A percentile compares a stretch with the other conserved stretches of the same genome.
Evolutionary conservation across 2,329 filamentous ascomycete genomes (phyloP).

Genomic region (Apiospora koreana): DNA sequence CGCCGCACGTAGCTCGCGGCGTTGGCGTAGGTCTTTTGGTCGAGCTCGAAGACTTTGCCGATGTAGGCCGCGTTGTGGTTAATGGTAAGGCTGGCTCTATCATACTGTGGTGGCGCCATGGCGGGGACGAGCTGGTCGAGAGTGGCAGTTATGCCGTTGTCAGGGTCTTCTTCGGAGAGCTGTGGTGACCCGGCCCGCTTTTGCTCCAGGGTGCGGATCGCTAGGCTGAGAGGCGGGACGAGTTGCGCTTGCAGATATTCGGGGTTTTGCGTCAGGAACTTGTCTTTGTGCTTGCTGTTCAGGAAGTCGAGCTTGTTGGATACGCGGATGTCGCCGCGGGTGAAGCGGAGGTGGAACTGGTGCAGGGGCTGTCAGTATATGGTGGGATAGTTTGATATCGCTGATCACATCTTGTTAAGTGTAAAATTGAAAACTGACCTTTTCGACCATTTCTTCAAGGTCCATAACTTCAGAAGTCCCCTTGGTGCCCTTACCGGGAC

Average conservation of each 20-base stretch:
- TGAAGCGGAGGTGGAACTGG: constrained; percentile 84
- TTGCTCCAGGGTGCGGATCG: constrained; percentile 8
- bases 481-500: constrained; percentile 42
- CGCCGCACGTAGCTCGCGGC: constrained; percentile 21
- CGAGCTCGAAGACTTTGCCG: constrained; percentile 20
- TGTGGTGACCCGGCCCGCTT: background rate
- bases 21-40: constrained; percentile 19
- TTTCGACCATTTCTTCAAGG: constrained; percentile 68
- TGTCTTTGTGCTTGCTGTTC: constrained; percentile 45
- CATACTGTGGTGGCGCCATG: background rate
- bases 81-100: too few species aligned
- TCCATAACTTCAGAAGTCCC: constrained; percentile 68
- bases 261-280: constrained; percentile 7
- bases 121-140: background rate
- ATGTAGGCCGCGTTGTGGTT: constrained; percentile 20
- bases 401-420: background rate
- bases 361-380: background rate
- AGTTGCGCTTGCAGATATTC: constrained; percentile 11
- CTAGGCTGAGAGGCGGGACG: constrained; percentile 11
- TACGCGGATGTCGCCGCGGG: constrained; percentile 84
- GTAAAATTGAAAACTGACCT: constrained; percentile 47
- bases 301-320: constrained; percentile 80
- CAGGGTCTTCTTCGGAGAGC: background rate
- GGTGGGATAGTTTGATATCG: background rate
- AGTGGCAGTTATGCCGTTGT: background rate